Base-by-base conservation (phyloP, 1,284 basidiomycete species). In the Cerioporus squamosus region DNA sequence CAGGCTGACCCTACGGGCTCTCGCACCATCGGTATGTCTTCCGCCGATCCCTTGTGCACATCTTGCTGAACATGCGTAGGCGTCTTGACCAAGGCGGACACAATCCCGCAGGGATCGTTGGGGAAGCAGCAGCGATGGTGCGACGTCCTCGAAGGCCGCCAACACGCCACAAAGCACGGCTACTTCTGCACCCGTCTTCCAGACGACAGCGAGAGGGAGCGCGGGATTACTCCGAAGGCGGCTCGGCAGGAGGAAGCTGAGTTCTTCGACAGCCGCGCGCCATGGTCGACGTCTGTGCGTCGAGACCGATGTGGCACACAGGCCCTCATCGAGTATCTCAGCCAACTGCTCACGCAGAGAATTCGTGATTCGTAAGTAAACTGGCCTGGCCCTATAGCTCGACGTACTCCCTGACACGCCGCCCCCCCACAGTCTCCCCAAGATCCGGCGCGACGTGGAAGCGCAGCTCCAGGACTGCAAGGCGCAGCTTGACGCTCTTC, bases 141-240 rank as follows among this genome's bases (percentile, higher is more conserved):
- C 18, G 76, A 79, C 1, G 74, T 86, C 1, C 71, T 88, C n/a
- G 78, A 84, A 61, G 82, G 82, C 20, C 71, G 69, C 12, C 58
- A 54, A 5, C 70, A 84, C 58, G 57, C 36, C 1, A 74, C 87
- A 9, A 77, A 66, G 15, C 85, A 85, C 50, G 88, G 87, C 0
- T 90, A 88, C 63, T 88, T 83, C 59, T 88, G 85, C 47, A 84
- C 87, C 39, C 83, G 84, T 38, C 82, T 87, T n/a, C 83, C 85
- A 0, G 80, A 87, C 55, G 86, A 88, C 61, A 75, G 70, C 2
- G 82, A 87, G 59, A 79, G 87, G 0, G 64, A 67, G 10, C 63
- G 68, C 8, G 70, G 71, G 0, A 71, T 81, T 4, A 71, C 78
- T 0, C 69, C 71, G 5, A 52, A 67, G 0, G 76, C 75, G 15